Evolutionary conservation across 805 yeast species (phyloP).

Genomic region (Saturnispora serradocipensis): DNA sequence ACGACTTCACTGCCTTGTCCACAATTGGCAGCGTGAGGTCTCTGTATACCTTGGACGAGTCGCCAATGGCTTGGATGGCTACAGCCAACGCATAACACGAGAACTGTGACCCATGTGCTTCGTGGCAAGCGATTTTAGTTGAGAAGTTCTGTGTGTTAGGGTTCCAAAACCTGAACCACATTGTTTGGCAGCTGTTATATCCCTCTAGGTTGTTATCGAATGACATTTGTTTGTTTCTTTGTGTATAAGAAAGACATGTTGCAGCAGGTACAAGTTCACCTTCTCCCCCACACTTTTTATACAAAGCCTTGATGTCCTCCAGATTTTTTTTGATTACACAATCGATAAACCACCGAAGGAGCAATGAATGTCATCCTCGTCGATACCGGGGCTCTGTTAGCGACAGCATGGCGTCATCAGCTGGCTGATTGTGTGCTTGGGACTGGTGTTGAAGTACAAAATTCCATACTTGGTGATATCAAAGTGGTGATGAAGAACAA

Average conservation of each 20-base stretch:
- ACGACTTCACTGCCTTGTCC: conserved; percentile 40
- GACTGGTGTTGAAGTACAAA: background rate
- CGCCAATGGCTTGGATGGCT: conserved; percentile 57
- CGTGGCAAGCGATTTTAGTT: conserved; percentile 33
- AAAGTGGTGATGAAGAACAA: background rate
- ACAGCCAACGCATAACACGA: conserved; percentile 65
- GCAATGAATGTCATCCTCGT: background rate
- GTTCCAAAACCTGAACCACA: conserved; percentile 38
- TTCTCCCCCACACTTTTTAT: background rate
- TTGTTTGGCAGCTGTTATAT: conserved; percentile 29
- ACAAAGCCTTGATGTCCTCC: background rate
- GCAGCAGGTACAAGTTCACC: background rate
- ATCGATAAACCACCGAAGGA: background rate
- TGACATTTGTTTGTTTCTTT: conserved; percentile 9
- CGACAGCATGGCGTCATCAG: conserved; percentile 1
- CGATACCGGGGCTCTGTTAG: background rate
- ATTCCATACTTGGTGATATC: background rate
- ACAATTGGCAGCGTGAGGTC: conserved; percentile 45
- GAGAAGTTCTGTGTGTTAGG: conserved; percentile 29
- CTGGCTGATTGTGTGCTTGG: background rate
- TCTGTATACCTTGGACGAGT: conserved; percentile 48
- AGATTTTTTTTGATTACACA: background rate
- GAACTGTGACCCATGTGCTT: conserved; percentile 43
- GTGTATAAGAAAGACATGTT: background rate
- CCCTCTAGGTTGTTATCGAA: conserved; percentile 30